phyloP scores from a whole-genome alignment of 805 yeast genomes.

The Dipodascopsis tothii region DNA sequence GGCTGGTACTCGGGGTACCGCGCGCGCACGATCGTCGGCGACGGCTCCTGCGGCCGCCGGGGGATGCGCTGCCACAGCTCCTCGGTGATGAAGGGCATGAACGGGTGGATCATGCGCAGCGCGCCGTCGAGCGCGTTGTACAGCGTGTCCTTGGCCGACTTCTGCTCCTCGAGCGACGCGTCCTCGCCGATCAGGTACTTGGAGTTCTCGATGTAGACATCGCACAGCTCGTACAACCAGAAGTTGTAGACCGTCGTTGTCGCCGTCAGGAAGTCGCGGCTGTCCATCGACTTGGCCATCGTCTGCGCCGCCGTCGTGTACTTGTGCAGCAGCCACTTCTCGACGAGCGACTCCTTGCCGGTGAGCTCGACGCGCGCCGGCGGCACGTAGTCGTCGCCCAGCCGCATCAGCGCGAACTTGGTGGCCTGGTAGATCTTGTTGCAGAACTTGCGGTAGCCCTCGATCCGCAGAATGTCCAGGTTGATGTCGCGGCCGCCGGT shows the following conservation, averaged over 20 bases:
- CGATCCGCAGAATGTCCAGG: conserved; percentile 90
- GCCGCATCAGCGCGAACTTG: conserved; percentile 86
- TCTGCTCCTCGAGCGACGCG: conserved; percentile 54
- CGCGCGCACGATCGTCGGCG: conserved; percentile 70
- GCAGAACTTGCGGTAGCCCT: conserved; percentile 98
- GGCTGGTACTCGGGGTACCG: conserved; percentile 60
- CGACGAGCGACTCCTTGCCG: conserved; percentile 84
- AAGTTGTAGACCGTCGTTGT: conserved; percentile 83
- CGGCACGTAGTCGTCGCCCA: conserved; percentile 83
- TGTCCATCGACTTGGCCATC: conserved; percentile 61
- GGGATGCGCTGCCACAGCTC: conserved; percentile 99
- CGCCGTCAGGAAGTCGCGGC: conserved; percentile 81
- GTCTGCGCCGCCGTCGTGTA: conserved; percentile 60
- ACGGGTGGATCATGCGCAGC: conserved; percentile 86
- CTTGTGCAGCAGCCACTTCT: conserved; percentile 92
- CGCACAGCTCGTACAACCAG: conserved; percentile 93
- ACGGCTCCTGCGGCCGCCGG: conserved; percentile 62
- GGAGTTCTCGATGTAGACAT: conserved; percentile 95
- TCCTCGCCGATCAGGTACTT: conserved; percentile 90
- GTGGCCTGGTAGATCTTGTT: conserved; percentile 99
- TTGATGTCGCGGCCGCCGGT: conserved; percentile 99
- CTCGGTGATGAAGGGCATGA: conserved; percentile 95
- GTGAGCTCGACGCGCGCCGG: conserved; percentile 53
- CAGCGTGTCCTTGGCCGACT: conserved; percentile 87
- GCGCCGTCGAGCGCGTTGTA: conserved; percentile 91